Evolutionary conservation across 2,329 filamentous ascomycete genomes (phyloP).

Genomic region (Alternaria tenuissima): DNA sequence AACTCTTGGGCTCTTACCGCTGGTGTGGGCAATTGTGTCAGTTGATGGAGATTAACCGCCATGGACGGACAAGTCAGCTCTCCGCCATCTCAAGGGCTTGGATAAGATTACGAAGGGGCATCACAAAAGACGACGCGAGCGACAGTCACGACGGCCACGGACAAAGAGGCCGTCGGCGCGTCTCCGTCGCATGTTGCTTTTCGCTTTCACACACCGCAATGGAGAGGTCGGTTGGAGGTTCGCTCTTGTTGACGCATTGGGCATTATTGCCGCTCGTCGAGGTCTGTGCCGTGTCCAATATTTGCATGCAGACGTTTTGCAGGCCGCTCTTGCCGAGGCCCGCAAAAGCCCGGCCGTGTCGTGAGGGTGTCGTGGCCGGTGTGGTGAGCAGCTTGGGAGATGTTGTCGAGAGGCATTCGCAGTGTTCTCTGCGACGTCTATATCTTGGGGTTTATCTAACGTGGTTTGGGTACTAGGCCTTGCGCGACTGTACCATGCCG

Average conservation of each 20-base stretch:
- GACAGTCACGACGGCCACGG: not conserved
- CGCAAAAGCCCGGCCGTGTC: slow-evolving; percentile 20
- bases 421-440: slow-evolving; percentile 3
- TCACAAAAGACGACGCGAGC: not conserved
- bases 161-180: slow-evolving; percentile 10
- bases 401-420: slow-evolving; percentile 6
- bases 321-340: slow-evolving; percentile 31
- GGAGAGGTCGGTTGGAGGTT: slow-evolving; percentile 27
- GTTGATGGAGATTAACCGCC: slow-evolving; percentile 26
- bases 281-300: slow-evolving; percentile 47
- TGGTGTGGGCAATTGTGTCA: slow-evolving; percentile 17
- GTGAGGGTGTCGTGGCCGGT: slow-evolving; percentile 10
- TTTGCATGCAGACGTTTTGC: slow-evolving; percentile 42
- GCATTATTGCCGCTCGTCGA: slow-evolving; percentile 39
- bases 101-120: slow-evolving; percentile 5
- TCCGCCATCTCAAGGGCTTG: slow-evolving; percentile 16
- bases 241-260: slow-evolving; percentile 34
- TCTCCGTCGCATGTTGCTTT: slow-evolving; percentile 27
- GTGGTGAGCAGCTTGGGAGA: not conserved
- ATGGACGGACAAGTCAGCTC: slow-evolving; percentile 9
- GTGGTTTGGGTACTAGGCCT: slow-evolving; percentile 33
- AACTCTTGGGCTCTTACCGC: slow-evolving; percentile 13
- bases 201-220: slow-evolving; percentile 27
- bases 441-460: slow-evolving; percentile 25
- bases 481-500: slow-evolving; percentile 26